phyloP scores from a whole-genome alignment of 495 filamentous ascomycete genomes.

The Melanomma pulvis-pyrius region DNA sequence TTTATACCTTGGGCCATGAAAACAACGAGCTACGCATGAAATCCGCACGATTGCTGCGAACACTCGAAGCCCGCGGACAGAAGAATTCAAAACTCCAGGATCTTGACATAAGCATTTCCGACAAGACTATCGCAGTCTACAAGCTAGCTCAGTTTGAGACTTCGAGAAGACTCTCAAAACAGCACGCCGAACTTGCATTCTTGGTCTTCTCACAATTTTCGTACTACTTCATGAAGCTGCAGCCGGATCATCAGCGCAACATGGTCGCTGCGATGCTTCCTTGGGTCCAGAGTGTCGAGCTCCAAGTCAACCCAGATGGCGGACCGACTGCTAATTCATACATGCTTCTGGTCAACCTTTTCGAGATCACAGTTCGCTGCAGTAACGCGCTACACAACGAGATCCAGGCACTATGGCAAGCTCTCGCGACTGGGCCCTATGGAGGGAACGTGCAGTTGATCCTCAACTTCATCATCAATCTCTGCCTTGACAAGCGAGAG shows the following conservation, averaged over 20 bases:
- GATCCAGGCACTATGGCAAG: conserved; percentile 97
- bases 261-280: conserved; percentile 93
- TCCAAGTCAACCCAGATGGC: conserved; percentile 92
- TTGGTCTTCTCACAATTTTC: conserved; percentile 94
- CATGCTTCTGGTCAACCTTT: conserved; percentile 91
- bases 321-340: conserved; percentile 88
- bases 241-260: conserved; percentile 80
- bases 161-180: conserved; percentile 83
- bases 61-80: conserved; percentile 80
- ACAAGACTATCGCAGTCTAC: conserved; percentile 97
- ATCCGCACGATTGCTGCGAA: conserved; percentile 79
- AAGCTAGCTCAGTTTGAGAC: conserved; percentile 97
- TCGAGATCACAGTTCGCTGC: conserved; percentile 93
- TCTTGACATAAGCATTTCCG: conserved; percentile 96
- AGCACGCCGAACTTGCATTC: conserved; percentile 86
- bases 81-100: conserved; percentile 90
- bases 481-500: conserved; percentile 89
- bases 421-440: conserved; percentile 88
- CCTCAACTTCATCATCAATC: conserved; percentile 90
- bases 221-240: conserved; percentile 81
- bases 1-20: conserved; percentile 90
- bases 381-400: conserved; percentile 89
- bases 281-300: conserved; percentile 92
- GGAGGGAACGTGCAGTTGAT: conserved; percentile 94
- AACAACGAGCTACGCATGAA: conserved; percentile 85